A percentile compares a stretch with the other conserved stretches of the same genome.
Conservation (phyloP, 306 rosid species). For the Pterocarpus macrocarpus region DNA sequence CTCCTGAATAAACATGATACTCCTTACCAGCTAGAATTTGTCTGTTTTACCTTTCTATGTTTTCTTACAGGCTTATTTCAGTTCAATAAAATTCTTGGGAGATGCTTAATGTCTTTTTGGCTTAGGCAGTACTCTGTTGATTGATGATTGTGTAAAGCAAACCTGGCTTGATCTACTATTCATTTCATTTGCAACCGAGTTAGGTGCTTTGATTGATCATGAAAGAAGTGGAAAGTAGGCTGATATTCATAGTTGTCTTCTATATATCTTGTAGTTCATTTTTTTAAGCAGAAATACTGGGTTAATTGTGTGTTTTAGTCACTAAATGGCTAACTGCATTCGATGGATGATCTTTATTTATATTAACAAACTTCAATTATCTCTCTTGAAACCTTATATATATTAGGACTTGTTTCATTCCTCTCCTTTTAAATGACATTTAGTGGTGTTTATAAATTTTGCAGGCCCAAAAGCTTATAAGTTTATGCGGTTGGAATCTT, state of each 20-base stretch:
- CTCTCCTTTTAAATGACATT: conserved; percentile 31
- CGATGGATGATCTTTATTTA: background rate
- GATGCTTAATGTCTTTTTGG: conserved; percentile 31
- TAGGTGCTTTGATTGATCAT: conserved; percentile 27
- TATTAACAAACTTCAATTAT: conserved; percentile 20
- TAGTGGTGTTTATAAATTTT: conserved; percentile 34
- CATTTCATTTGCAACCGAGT: conserved; percentile 30
- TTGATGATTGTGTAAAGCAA: conserved; percentile 18
- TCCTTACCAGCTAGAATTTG: conserved; percentile 21
- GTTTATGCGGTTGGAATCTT: conserved; percentile 93
- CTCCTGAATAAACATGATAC: conserved; percentile 6
- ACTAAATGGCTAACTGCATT: conserved; percentile 22
- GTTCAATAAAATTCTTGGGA: conserved; percentile 29
- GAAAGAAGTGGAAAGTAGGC: conserved; percentile 28
- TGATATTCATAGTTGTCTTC: conserved; percentile 9
- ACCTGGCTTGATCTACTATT: conserved; percentile 30
- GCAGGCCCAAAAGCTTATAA: conserved; percentile 86
- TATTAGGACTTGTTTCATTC: conserved; percentile 3
- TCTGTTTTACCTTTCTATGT: conserved; percentile 36
- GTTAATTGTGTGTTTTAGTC: background rate
- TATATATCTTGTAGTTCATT: background rate
- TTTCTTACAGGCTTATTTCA: conserved; percentile 11
- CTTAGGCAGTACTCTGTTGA: background rate
- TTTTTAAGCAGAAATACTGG: conserved; percentile 1
- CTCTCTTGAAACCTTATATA: background rate